These are phyloP conservation scores for Penicillium sp. DNA, from an alignment of 2,329 filamentous ascomycete species.

Conservation along the genomic window DNA sequence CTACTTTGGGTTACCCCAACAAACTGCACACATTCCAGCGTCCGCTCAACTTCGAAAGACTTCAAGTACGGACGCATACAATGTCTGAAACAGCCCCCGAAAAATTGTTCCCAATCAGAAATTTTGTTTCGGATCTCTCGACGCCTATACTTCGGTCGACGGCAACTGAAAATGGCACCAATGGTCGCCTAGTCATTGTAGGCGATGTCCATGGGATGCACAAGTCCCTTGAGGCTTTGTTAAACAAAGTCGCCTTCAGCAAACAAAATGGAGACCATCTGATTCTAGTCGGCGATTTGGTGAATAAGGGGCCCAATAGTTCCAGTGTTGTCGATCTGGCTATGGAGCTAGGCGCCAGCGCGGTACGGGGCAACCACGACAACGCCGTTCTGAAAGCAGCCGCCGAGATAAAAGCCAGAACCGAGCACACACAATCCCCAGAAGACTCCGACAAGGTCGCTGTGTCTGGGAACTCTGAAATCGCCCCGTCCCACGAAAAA, in stretches of 20 bases:
- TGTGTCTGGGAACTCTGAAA: neutral
- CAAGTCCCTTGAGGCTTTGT: constrained; percentile 17
- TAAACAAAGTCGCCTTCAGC: constrained; percentile 17
- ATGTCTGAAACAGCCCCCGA: neutral
- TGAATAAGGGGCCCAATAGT: constrained; percentile 27
- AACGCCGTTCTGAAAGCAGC: constrained; percentile 26
- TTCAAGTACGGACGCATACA: neutral
- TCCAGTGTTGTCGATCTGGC: constrained; percentile 23
- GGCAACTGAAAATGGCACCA: constrained; percentile 5
- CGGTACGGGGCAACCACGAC: constrained; percentile 28
- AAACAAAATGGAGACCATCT: constrained; percentile 22
- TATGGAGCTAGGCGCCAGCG: constrained; percentile 22
- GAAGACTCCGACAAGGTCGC: neutral
- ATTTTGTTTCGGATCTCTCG: constrained; percentile 18
- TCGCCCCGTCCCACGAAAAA: neutral
- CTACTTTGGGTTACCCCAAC: too few relatives aligned
- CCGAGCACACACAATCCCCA: neutral
- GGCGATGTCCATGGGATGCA: constrained; percentile 26
- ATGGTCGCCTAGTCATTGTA: constrained; percentile 20
- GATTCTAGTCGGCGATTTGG: constrained; percentile 21
- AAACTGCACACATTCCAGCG: too few relatives aligned
- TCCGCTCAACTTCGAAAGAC: neutral
- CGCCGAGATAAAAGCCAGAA: constrained; percentile 8
- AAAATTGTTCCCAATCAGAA: constrained; percentile 16
- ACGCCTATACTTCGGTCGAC: constrained; percentile 2